Base-by-base conservation (phyloP, 108 stramenopile genomes). In the Nitzschia inconspicua region DNA sequence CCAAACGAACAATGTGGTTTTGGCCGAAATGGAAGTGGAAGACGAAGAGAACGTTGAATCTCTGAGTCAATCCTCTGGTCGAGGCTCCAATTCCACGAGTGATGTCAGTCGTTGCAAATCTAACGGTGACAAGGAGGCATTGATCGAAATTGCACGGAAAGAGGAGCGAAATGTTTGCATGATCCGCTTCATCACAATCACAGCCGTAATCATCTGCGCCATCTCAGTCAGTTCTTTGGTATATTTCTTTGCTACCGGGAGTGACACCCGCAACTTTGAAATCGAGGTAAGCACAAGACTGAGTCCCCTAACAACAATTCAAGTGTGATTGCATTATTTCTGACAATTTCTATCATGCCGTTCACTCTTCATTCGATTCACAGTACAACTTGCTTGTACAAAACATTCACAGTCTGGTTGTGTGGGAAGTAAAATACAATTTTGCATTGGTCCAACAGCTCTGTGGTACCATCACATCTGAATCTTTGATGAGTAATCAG, bases 391-490 rank as follows among this genome's bases (percentile, higher is more conserved):
- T 6, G 4, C 19, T 52, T 16, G 50, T 63, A 37, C 23, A 37
- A 27, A 30, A 50, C 36, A 52, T 63, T 7, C 50, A 52, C 35
- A 19, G 11, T 11, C 47, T 49, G 18, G 50, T 63, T 14, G 50
- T 51, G 14, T 63, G 63, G 63, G 63, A 63, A 63, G 63, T 63
- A 22, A 37, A 42, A 40, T 63, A 63, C 50, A 63, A 63, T 40
- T 41, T 63, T 36, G 63, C 63, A 8, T 3, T 63, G 20, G 30
- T 63, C 30, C 27, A 63, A 18, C 63, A 63, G 30, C 63, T 63
- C 7, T 16, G 35, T 19, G 20, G 22, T 18, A 14, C 8, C 36
- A 24, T 56, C 22, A 36, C 55, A 3, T 56, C 37, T n/a, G 50
- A 51, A 27, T 31, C 32, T 3, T 3, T 51, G 50, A 20, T 20